Base-by-base conservation (phyloP, 345 rosid species). In the Theobroma cacao region DNA sequence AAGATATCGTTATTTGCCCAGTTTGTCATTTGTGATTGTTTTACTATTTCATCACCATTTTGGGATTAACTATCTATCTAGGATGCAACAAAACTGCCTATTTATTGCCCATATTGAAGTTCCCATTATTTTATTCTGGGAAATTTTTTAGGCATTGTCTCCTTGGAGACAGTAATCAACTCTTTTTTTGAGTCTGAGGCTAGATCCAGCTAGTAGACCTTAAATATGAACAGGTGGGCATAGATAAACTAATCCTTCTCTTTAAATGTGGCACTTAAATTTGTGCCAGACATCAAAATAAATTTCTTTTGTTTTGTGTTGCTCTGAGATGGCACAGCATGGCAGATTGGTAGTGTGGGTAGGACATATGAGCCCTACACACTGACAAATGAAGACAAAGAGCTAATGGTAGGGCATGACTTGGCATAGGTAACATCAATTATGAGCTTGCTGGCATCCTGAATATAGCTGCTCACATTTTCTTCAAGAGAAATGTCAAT, bases 341-440 rank as follows among this genome's bases (percentile, higher is more conserved):
- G 45, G 28, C 45, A 52, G 41, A 71, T 31, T 71, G 28, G 75
- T 12, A 33, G 20, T 52, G 62, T 33, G 61, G 45, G 38, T 5
- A 53, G 62, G 62, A 52, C 61, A 31, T 20, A 28, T 33, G 61
- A 52, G 20, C 75, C 62, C 75, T 72, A 33, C 62, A 72, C 26
- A 34, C 56, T 75, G 70, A 43, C 65, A 58, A 6, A 47, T 18
- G 38, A 64, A 77, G 68, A 81, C 74, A 77, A 45, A 55, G 22
- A 20, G 55, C 31, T 33, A 12, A 9, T 52, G 75, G 40, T 43
- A 61, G 70, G 59, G 22, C 53, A 9, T 38, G 2, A 74, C 33
- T 65, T 64, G 50, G 66, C 52, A 48, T 22, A 0, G 55, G 34
- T 38, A 45, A 45, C 71, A 47, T 45, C 78, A 45, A 56, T 41